Percentiles rank a stretch among this genome's conserved stretches.
Evolutionary conservation across 2,329 filamentous ascomycete genomes (phyloP).

Genomic region (Pestalotiopsis sp.): DNA sequence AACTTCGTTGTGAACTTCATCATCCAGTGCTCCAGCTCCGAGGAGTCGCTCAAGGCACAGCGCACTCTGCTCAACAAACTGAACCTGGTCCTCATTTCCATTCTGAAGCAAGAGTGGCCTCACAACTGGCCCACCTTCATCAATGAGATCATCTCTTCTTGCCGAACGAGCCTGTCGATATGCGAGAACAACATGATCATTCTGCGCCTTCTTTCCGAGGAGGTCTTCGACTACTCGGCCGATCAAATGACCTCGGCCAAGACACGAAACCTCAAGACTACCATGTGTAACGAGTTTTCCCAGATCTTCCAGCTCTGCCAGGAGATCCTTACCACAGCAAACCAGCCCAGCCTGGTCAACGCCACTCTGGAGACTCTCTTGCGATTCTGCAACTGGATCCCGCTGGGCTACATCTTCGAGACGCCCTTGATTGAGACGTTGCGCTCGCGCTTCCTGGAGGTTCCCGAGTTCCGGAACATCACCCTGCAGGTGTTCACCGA

Average conservation of each 20-base stretch:
- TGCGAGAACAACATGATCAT: constrained; percentile 99
- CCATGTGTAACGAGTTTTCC: constrained; percentile 98
- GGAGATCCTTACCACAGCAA: constrained; percentile 88
- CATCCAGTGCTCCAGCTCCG: constrained; percentile 86
- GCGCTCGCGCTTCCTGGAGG: constrained; percentile 86
- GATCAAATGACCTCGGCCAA: constrained; percentile 99
- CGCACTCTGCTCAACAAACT: constrained; percentile 96
- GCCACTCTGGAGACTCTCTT: constrained; percentile 95
- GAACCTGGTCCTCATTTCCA: constrained; percentile 94
- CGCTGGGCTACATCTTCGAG: constrained; percentile 97
- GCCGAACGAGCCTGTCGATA: constrained; percentile 91
- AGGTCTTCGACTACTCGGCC: constrained; percentile 98
- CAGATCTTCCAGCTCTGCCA: constrained; percentile 97
- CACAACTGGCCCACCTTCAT: constrained; percentile 99
- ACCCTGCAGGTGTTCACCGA: constrained; percentile 96
- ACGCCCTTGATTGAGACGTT: constrained; percentile 94
- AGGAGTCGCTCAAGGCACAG: constrained; percentile 82
- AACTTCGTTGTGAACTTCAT: constrained; percentile 99
- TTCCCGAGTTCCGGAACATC: constrained; percentile 93
- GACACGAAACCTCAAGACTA: constrained; percentile 93
- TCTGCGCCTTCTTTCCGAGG: constrained; percentile 89
- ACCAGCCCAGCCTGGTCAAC: constrained; percentile 85
- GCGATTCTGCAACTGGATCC: constrained; percentile 98
- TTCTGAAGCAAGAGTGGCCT: constrained; percentile 99
- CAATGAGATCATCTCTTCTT: constrained; percentile 98